A percentile compares a stretch with the other conserved stretches of the same genome.
phyloP scores from a whole-genome alignment of 352 stramenopile species.

The Phytophthora ohioensis region DNA sequence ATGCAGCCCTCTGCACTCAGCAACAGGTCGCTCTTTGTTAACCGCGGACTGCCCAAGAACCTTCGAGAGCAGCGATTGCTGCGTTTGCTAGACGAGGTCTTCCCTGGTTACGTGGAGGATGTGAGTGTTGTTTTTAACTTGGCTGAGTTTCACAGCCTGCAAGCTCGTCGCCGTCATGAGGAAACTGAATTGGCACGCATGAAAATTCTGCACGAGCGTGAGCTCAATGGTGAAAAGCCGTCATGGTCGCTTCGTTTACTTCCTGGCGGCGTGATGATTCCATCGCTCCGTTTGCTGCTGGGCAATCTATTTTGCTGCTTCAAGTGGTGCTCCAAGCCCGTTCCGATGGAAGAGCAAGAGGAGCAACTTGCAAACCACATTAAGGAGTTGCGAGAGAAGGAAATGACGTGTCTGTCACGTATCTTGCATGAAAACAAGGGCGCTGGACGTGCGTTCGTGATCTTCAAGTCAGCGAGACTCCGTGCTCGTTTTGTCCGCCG shows the following conservation, averaged over 20 bases:
- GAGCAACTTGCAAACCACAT: constrained; percentile 53
- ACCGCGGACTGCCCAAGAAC: constrained; percentile 77
- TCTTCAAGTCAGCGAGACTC: constrained; percentile 80
- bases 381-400: constrained; percentile 60
- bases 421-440: constrained; percentile 78
- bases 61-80: constrained; percentile 81
- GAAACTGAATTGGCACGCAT: constrained; percentile 69
- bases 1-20: constrained; percentile 86
- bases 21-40: constrained; percentile 80
- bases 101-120: constrained; percentile 83
- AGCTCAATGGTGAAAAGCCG: constrained; percentile 46
- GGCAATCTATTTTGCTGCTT: constrained; percentile 55
- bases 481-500: constrained; percentile 82
- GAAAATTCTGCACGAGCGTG: constrained; percentile 59
- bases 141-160: constrained; percentile 71
- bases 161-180: constrained; percentile 56
- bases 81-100: constrained; percentile 83
- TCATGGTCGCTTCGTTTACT: constrained; percentile 76
- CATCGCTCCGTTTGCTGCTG: constrained; percentile 60
- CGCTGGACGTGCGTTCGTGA: constrained; percentile 80
- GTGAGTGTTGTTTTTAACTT: constrained; percentile 87
- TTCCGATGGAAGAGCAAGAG: constrained; percentile 58
- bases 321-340: constrained; percentile 49
- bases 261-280: constrained; percentile 77
- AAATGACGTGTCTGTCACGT: constrained; percentile 59